Conservation (phyloP, 202 grass and related monocot species). For the Zoysia matrella region DNA sequence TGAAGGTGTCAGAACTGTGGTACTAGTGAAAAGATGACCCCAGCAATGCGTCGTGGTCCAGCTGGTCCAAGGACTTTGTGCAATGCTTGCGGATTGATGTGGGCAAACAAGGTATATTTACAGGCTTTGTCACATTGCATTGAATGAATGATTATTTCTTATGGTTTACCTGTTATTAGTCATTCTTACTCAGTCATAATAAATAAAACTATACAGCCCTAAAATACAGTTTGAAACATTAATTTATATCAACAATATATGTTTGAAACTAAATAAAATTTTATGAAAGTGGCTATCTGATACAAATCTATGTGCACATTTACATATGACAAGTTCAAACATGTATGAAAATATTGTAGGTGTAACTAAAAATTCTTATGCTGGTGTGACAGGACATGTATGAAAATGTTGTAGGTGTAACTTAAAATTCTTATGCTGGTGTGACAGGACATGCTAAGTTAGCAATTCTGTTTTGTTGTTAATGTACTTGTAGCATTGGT, state of each 20-base stretch:
- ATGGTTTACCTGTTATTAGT: constrained; percentile 10
- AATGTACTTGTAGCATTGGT: constrained; percentile 21
- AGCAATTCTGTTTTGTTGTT: constrained; percentile 24
- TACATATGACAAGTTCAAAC: too few relatives aligned
- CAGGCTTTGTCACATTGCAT: constrained; percentile 16
- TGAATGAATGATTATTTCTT: not conserved
- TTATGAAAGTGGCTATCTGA: too few relatives aligned
- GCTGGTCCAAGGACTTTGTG: constrained; percentile 94
- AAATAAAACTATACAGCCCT: not conserved
- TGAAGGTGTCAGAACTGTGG: constrained; percentile 92
- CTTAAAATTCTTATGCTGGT: constrained; percentile 32
- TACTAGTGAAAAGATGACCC: constrained; percentile 86
- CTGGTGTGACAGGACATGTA: not conserved
- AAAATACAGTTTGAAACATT: too few relatives aligned
- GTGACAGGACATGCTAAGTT: constrained; percentile 35
- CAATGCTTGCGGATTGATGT: constrained; percentile 98
- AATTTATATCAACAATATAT: too few relatives aligned
- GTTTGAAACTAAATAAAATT: too few relatives aligned
- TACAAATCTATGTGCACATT: too few relatives aligned
- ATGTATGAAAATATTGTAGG: not conserved
- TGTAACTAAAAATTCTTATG: constrained; percentile 35
- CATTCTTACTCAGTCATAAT: not conserved
- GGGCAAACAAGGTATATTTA: constrained; percentile 78
- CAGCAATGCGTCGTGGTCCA: constrained; percentile 94
- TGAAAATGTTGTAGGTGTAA: not conserved